Percentiles rank a stretch among this genome's conserved stretches.
phyloP scores from a whole-genome alignment of 345 rosid genomes.

The Eucalyptus albens region DNA sequence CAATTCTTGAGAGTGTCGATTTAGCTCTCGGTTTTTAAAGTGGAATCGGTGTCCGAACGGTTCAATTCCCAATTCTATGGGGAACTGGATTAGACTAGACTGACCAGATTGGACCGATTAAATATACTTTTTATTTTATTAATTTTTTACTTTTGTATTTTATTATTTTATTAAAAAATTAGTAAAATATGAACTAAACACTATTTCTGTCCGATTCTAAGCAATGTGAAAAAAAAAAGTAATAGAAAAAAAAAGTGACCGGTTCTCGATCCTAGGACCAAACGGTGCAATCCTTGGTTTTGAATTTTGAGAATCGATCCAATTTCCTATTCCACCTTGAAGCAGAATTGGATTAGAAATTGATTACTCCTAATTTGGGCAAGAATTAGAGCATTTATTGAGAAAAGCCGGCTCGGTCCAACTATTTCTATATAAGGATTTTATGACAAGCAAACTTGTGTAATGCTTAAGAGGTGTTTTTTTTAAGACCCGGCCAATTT shows the following conservation, averaged over 20 bases:
- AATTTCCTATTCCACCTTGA: no score
- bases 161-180: no score
- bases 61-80: no score
- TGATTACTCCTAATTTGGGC: not conserved
- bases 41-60: accelerated
- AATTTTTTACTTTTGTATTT: no score
- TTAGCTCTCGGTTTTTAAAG: accelerated
- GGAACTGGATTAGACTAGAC: accelerated
- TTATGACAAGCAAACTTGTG: not conserved
- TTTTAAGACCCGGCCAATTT: not conserved
- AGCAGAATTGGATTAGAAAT: accelerated
- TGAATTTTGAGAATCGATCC: no score
- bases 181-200: no score
- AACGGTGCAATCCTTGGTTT: no score
- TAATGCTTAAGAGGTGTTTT: not conserved
- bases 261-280: accelerated
- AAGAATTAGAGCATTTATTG: not conserved
- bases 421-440: no score
- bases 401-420: accelerated
- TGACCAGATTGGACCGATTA: accelerated
- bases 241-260: no score
- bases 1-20: accelerated
- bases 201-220: accelerated
- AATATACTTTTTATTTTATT: no score
- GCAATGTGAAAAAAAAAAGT: accelerated